These are phyloP conservation scores for Bimuria novae-zelandiae DNA, from an alignment of 2,329 filamentous ascomycete species.

Conservation along the genomic window DNA sequence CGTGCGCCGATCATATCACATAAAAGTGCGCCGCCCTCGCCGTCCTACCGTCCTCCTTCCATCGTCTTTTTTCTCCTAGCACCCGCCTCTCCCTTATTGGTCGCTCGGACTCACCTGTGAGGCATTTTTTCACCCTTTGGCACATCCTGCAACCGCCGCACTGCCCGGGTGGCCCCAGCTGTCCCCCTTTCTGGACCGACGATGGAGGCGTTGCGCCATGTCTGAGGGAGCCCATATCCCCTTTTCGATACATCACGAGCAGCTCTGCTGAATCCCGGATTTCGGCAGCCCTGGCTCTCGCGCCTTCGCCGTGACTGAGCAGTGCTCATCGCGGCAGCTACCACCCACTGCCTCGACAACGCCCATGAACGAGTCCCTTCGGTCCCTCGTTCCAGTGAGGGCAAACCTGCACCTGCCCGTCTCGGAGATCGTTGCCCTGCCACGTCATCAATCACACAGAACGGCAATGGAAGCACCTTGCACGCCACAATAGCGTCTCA, in stretches of 20 bases:
- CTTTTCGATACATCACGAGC: constrained; percentile 8
- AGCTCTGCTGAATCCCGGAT: constrained; percentile 5
- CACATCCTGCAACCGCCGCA: constrained; percentile 18
- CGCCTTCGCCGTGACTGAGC: constrained; percentile 11
- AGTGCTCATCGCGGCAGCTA: constrained; percentile 10
- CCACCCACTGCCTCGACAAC: constrained; percentile 7
- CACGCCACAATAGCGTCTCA: constrained; percentile 15
- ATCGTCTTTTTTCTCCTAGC: too few species aligned
- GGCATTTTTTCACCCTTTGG: constrained; percentile 20
- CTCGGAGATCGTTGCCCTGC: constrained; percentile 11
- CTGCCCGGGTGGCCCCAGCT: constrained; percentile 6
- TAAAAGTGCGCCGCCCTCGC: too few species aligned
- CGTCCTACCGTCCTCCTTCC: too few species aligned
- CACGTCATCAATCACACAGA: constrained; percentile 5
- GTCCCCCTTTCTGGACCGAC: constrained; percentile 6
- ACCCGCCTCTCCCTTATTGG: neutral
- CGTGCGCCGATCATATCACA: too few species aligned
- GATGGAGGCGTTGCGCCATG: constrained; percentile 5
- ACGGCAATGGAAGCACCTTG: constrained; percentile 11
- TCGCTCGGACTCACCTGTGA: neutral
- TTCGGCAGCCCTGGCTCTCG: constrained; percentile 6
- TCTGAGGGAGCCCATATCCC: constrained; percentile 2
- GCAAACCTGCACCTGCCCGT: neutral
- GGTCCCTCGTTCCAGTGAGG: neutral
- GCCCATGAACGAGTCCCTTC: constrained; percentile 7